Evolutionary conservation across 257 asterid species (phyloP).

Genomic region (Jasminum sambac): DNA sequence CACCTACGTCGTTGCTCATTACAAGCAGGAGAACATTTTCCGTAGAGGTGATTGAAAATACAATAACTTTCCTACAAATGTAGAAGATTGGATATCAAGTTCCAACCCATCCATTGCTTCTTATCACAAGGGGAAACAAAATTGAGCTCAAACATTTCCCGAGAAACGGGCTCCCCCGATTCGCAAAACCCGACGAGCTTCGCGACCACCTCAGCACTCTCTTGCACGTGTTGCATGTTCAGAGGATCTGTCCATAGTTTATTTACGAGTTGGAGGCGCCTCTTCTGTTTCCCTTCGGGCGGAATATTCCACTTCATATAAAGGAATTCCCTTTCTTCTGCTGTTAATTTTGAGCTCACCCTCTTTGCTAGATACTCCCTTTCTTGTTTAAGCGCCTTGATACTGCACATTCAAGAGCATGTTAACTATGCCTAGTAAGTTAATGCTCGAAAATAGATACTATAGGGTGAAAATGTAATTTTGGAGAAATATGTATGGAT

Average conservation of each 20-base stretch:
- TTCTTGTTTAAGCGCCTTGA: conserved; percentile 90
- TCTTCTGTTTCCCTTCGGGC: conserved; percentile 68
- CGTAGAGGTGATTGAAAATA: too few species aligned
- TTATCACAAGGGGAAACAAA: conserved; percentile 79
- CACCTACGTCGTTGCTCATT: too few species aligned
- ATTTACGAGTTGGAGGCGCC: conserved; percentile 75
- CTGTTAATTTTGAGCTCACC: conserved; percentile 65
- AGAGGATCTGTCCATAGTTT: conserved; percentile 89
- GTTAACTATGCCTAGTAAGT: neutral
- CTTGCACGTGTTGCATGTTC: conserved; percentile 70
- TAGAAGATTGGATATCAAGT: conserved; percentile 67
- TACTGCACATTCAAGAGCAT: conserved; percentile 40
- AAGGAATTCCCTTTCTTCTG: conserved; percentile 79
- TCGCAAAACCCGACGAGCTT: conserved; percentile 93
- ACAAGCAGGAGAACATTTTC: too few species aligned
- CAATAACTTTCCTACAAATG: conserved; percentile 42
- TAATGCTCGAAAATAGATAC: too few species aligned
- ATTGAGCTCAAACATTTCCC: conserved; percentile 88
- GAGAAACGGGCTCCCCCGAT: conserved; percentile 61
- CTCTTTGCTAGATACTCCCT: conserved; percentile 86
- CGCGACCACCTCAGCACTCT: conserved; percentile 90
- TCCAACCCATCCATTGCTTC: conserved; percentile 91
- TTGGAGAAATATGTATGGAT: too few species aligned
- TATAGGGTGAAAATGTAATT: too few species aligned
- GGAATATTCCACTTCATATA: conserved; percentile 86